Evolutionary conservation across 148 eudicot genomes (phyloP).

Genomic region (Persicaria tinctoria): DNA sequence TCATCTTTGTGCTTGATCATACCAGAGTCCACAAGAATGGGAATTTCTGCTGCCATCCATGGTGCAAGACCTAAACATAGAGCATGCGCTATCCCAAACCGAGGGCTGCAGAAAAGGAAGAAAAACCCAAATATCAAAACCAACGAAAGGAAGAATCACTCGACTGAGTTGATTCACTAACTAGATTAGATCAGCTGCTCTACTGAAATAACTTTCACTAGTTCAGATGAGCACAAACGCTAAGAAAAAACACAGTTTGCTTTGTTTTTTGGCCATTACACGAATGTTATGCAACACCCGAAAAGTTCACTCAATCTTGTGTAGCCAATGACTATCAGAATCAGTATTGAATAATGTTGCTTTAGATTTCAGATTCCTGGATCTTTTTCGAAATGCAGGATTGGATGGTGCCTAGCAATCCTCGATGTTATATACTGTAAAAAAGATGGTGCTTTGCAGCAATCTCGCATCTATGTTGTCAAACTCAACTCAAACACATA

Average conservation of each 20-base stretch:
- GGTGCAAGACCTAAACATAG: constrained; percentile 98
- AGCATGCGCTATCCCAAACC: constrained; percentile 97
- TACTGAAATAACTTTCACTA: neutral
- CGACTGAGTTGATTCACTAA: too few species aligned
- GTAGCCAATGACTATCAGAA: too few species aligned
- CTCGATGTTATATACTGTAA: too few species aligned
- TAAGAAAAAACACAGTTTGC: too few species aligned
- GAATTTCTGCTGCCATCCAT: constrained; percentile 98
- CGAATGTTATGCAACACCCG: too few species aligned
- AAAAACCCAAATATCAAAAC: neutral
- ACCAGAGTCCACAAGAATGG: constrained; percentile 94
- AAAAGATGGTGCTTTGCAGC: too few species aligned
- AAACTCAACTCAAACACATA: too few species aligned
- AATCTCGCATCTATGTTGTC: too few species aligned
- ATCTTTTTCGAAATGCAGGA: neutral
- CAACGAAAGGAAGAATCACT: neutral
- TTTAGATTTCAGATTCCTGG: neutral
- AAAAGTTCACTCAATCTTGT: too few species aligned
- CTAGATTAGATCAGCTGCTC: neutral
- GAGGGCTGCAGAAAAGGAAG: constrained; percentile 48
- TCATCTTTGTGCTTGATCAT: constrained; percentile 98
- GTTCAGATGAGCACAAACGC: neutral
- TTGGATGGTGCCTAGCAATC: too few species aligned
- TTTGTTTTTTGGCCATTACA: too few species aligned
- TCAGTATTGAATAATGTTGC: too few species aligned